Base-by-base conservation (phyloP, 2,329 filamentous ascomycete species). In the Leptographium flavum region DNA sequence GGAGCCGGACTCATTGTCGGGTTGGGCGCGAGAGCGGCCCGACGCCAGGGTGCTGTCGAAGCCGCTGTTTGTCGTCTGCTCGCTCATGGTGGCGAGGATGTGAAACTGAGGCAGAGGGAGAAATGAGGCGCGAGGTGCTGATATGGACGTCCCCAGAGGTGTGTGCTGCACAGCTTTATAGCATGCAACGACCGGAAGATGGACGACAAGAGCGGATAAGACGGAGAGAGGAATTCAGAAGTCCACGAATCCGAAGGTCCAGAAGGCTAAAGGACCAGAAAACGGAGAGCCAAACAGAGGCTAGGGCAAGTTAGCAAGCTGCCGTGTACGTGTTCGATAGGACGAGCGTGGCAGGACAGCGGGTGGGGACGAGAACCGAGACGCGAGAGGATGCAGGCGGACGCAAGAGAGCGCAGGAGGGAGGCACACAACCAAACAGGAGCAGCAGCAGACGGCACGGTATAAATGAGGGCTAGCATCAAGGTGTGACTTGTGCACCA, bases 51-150 rank as follows among this genome's bases (percentile, higher is more conserved):
- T 58, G 57, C 60, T 60, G 43, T 63, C 60, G 37, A 61, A 53
- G 40, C 61, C 58, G 43, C 67, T 62, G 44, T 66, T 66, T 47
- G 67, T 62, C 43, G 65, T 65, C 58, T 73, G 69, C 50, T 73
- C 67, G 50, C 61, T 63, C 58, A 68, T 62, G 55, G 63, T 67
- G 39, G 19, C 25, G 22, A 33, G 32, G 9, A 15, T 25, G n/a
- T n/a, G n/a, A n/a, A n/a, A n/a, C n/a, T n/a, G n/a, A n/a, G n/a
- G n/a, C n/a, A n/a, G n/a, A n/a, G n/a, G n/a, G n/a, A n/a, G n/a
- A n/a, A n/a, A n/a, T n/a, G n/a, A n/a, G n/a, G n/a, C n/a, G n/a
- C 22, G 23, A 35, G 28, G 13, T 25, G 35, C 8, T 39, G 14
- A 14, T 19, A 8, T 11, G 4, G 10, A 14, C 19, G 33, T 36